phyloP scores from a whole-genome alignment of 768 basidiomycete genomes.

The Russula lepida region DNA sequence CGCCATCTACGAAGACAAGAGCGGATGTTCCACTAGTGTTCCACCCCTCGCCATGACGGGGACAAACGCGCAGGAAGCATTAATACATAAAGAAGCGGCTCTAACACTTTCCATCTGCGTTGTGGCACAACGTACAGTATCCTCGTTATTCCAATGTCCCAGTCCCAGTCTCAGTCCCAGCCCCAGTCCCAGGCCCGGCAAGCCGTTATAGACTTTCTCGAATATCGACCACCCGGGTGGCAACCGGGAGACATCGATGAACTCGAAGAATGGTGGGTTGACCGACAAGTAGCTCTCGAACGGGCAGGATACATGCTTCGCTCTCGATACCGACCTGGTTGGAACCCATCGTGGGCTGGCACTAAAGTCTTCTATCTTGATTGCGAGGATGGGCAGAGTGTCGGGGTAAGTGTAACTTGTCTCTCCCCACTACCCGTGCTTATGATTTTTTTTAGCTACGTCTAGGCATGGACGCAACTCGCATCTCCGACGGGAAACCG shows the following conservation, averaged over 20 bases:
- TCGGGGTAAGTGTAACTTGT: not conserved
- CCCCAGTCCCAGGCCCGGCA: too few species aligned
- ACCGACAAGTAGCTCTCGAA: not conserved
- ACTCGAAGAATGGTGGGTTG: not conserved
- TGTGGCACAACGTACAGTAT: not conserved
- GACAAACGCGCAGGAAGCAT: not conserved
- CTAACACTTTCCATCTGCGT: not conserved
- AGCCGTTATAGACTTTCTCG: not conserved
- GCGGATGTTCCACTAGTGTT: too few species aligned
- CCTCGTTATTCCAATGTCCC: not conserved
- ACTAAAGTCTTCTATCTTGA: not conserved
- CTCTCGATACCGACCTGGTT: conserved; percentile 7
- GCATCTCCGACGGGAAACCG: too few species aligned
- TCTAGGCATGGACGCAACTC: not conserved
- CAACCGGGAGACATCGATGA: not conserved
- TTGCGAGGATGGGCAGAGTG: not conserved
- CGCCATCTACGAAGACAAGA: too few species aligned
- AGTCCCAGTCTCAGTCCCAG: too few species aligned
- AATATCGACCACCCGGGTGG: not conserved
- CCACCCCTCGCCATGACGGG: too few species aligned
- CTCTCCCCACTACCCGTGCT: not conserved
- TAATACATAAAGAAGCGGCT: too few species aligned
- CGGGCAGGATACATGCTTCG: conserved; percentile 9
- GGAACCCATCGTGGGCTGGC: conserved; percentile 5
- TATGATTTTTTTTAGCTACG: not conserved